Conservation (phyloP, 495 filamentous ascomycete species). For the Podospora sp. region DNA sequence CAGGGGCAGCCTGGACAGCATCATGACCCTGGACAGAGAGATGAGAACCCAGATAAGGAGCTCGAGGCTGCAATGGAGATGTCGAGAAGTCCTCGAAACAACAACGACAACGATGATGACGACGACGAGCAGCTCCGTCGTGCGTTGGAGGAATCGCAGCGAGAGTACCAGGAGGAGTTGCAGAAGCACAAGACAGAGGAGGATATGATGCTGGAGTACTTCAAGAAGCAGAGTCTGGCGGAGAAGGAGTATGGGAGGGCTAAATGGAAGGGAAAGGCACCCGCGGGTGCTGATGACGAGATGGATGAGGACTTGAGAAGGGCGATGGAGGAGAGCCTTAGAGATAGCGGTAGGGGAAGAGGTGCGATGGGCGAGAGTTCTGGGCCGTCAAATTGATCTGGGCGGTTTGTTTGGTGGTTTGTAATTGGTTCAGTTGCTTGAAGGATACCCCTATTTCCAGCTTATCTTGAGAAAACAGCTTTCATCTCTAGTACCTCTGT, state of each 20-base stretch:
- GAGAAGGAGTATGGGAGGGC: conserved; percentile 58
- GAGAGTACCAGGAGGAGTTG: conserved; percentile 39
- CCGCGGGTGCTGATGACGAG: conserved; percentile 25
- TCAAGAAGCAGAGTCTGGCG: conserved; percentile 74
- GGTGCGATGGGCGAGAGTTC: conserved; percentile 17
- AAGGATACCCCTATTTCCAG: conserved; percentile 4
- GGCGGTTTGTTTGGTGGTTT: neutral
- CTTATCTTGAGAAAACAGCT: too few relatives aligned
- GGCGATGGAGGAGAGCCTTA: conserved; percentile 54
- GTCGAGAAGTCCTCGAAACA: conserved; percentile 31
- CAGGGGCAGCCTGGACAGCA: neutral
- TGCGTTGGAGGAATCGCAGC: conserved; percentile 53
- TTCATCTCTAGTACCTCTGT: neutral
- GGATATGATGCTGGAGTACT: conserved; percentile 72
- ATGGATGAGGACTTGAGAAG: conserved; percentile 50
- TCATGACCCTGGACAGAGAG: conserved; percentile 5
- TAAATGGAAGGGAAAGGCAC: conserved; percentile 25
- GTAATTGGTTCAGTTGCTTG: too few relatives aligned
- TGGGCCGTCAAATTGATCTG: conserved; percentile 8
- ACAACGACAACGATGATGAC: conserved; percentile 46
- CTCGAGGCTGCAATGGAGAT: conserved; percentile 50
- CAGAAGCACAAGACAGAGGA: conserved; percentile 62
- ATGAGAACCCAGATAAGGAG: conserved; percentile 48
- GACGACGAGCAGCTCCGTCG: conserved; percentile 48
- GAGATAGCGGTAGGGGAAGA: conserved; percentile 21